Base-by-base conservation (phyloP, 192 early-diverging fungal genomes). In the Coemansia nantahalensis region DNA sequence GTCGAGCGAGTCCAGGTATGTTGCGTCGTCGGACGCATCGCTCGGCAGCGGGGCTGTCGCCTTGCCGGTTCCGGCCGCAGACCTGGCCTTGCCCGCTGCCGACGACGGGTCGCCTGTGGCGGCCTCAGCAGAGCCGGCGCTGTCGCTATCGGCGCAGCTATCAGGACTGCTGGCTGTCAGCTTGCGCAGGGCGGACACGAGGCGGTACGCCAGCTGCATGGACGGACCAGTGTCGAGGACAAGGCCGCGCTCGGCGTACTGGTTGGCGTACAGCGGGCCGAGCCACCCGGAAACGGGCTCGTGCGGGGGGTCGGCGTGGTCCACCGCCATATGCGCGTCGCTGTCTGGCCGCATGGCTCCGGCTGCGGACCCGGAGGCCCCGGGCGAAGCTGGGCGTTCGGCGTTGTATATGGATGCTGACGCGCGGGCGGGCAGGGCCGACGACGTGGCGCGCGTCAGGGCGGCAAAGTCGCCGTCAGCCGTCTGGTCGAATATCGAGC, bases 201-300 rank as follows among this genome's bases (percentile, higher is more conserved):
- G 37, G 6, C 57, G 56, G 31, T 69, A 65, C 16, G 51, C 53
- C 13, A 79, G 59, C 0, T 36, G 54, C 83, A 88, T 83, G 5
- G 83, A 56, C 34, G 56, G 57, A 12, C 53, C 66, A 0, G 85
- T 84, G 14, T 81, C 79, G 17, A 88, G 65, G 9, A 88, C 84
- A 5, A 87, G 65, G 2, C 80, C 80, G 11, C 63, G 77, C 54
- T 86, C 86, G 8, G 58, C 45, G 51, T 80, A 87, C 11, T 64
- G 21, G 46, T 76, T 78, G 14, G 51, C 15, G 44, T 84, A 87
- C 11, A 86, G 63, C 17, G 56, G 45, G 14, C 32, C 28, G 13
- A 69, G 50, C 73, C 73, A 77, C 16, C 39, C 50, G 19, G 69
- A 46, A n/a, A n/a, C n/a, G n/a, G n/a, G n/a, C n/a, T n/a, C n/a